These are phyloP conservation scores for Roridomyces roridus DNA, from an alignment of 768 basidiomycete species.

Conservation along the genomic window DNA sequence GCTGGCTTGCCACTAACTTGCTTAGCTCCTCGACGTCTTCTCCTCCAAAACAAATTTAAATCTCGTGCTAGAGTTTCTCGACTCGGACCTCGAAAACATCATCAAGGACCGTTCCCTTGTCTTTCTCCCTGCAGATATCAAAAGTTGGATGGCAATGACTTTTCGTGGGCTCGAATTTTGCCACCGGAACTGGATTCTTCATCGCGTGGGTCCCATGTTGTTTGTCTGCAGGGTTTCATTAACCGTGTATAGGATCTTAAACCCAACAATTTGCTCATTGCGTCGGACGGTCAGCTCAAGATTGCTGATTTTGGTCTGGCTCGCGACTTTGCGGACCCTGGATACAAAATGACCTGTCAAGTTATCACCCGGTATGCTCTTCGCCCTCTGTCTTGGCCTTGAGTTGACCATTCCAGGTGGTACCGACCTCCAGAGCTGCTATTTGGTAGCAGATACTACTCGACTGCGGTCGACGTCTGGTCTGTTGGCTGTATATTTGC, in stretches of 20 bases:
- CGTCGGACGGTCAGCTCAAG: constrained; percentile 90
- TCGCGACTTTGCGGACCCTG: constrained; percentile 93
- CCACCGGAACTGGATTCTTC: constrained; percentile 91
- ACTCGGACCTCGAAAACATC: constrained; percentile 95
- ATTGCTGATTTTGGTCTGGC: constrained; percentile 99
- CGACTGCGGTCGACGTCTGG: constrained; percentile 94
- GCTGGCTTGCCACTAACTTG: neutral
- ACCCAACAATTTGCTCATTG: constrained; percentile 96
- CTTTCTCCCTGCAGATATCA: constrained; percentile 95
- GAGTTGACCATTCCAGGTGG: constrained; percentile 66
- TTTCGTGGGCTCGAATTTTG: constrained; percentile 98
- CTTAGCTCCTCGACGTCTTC: constrained; percentile 93
- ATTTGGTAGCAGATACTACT: constrained; percentile 89
- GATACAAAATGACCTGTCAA: constrained; percentile 96
- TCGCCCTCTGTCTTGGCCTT: neutral
- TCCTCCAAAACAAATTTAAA: constrained; percentile 96
- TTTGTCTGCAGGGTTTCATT: neutral
- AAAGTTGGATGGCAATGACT: constrained; percentile 99
- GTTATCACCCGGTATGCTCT: constrained; percentile 91
- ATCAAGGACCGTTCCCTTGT: constrained; percentile 94
- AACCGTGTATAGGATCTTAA: constrained; percentile 80
- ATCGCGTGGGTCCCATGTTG: constrained; percentile 65
- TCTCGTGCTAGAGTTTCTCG: constrained; percentile 94
- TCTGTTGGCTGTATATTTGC: constrained; percentile 98
- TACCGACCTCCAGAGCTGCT: constrained; percentile 97